Base-by-base conservation (phyloP, 1,139 yeast genomes). In the Pichia sp. region DNA sequence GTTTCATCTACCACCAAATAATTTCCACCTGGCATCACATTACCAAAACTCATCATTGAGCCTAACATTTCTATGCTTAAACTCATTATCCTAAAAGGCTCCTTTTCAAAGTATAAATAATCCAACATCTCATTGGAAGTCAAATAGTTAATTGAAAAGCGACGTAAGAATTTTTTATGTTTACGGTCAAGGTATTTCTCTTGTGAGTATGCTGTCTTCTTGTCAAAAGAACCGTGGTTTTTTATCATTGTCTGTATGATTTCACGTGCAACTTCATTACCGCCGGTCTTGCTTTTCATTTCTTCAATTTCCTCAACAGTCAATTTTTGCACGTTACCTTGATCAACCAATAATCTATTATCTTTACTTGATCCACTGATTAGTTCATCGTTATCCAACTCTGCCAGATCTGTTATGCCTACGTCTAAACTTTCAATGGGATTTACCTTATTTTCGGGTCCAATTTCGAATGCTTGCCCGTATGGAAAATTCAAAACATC, bases 1-100 rank as follows among this genome's bases (percentile, higher is more conserved):
- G 96, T 85, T 63, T 93, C 99, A 65, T 93, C 99, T 51, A 89
- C 76, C 5, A 93, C 85, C 34, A 93, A 73, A 64, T 93, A 95
- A 52, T 78, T 82, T 0, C 99, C 98, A 9, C 96, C 96, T 0
- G 96, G 91, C 61, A 84, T 80, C 22, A 93, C 80, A 65, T 93
- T 90, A 1, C 85, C 96, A 60, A 85, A 75, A 55, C 83, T 83
- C 70, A 93, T 70, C 61, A 89, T 70, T 67, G 86, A 71, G 0
- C 95, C 96, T 44, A 93, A 67, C 1, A 91, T 74, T 68, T 93
- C 99, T 55, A 84, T 84, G 59, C 95, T 87, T 74, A 93, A 72
- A 61, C 88, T 95, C 68, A 85, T 73, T n/a, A 88, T 83, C 59
- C 85, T 76, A 41, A 78, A 76, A 9, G 82, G 74, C 58, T 93